Evolutionary conservation across 164 flowering plant genomes (phyloP), one percentile per base, ranked within the genome.

Genomic region (Platanus orientalis): DNA sequence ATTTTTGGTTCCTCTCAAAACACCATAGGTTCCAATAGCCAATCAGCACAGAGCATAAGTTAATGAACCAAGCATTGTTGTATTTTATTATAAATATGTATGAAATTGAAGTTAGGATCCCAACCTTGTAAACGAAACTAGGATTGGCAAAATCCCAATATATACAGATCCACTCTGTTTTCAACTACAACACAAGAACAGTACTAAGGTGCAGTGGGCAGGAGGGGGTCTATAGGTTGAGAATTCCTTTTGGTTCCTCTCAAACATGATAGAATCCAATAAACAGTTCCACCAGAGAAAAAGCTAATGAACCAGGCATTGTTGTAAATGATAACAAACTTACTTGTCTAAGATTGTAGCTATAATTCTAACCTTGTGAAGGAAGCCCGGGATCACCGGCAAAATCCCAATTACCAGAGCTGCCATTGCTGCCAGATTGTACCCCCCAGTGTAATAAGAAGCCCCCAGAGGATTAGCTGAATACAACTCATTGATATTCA

Each of bases 281-380:
- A 81, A 34, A 83, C 24, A 60, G 80, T 34, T 1, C 83, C 95
- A 2, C 90, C 81, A 6, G 65, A 57, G 75, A 87, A 84, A 79
- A 87, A 87, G 74, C 97, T 79, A 53, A 88, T 57, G 58, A 93
- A 87, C 98, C 97, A 93, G 34, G 96, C 89, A 77, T 82, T 86
- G 80, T 86, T 79, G 71, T 93, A 93, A 10, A 90, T 71, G 12
- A 69, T 62, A 0, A 57, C 62, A 61, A 83, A 84, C 0, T 45
- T 36, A 84, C 0, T 45, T 36, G 2, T 73, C 60, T 0, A 90
- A 63, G 23, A 83, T 62, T 7, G 78, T 53, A 42, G 57, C 25
- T 29, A 87, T 1, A 10, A 82, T 21, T 28, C 94, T 96, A 12
- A 87, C 78, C 62, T 87, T 90, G n/a, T 84, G 75, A 71, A 93